Percentiles rank a stretch among this genome's conserved stretches.
Evolutionary conservation across 331 rosid species (phyloP).

Genomic region (Prunus yedoensis): DNA sequence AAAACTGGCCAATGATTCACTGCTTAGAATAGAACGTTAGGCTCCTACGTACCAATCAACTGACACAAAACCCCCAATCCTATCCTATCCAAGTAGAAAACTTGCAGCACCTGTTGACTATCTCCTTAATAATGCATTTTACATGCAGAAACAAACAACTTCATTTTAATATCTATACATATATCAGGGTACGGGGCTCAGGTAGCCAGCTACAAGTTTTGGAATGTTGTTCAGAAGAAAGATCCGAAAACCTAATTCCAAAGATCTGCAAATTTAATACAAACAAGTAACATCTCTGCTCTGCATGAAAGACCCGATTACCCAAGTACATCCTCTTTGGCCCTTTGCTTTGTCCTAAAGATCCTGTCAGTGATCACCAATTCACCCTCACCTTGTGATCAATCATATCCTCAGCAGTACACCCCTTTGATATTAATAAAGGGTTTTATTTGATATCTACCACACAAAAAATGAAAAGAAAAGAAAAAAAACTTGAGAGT

Average conservation of each 20-base stretch:
- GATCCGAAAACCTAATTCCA: slow-evolving; percentile 37
- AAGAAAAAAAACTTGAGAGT: no score
- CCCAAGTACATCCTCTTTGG: slow-evolving; percentile 23
- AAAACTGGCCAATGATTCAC: background rate
- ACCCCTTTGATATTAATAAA: no score
- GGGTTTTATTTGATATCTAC: no score
- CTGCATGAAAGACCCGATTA: slow-evolving; percentile 8
- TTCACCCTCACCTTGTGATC: background rate
- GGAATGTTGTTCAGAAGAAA: slow-evolving; percentile 50
- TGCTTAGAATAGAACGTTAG: background rate
- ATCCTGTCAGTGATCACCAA: slow-evolving; percentile 27
- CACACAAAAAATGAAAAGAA: fast-evolving
- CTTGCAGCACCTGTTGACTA: slow-evolving; percentile 11
- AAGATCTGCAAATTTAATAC: slow-evolving; percentile 23
- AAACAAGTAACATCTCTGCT: slow-evolving; percentile 8
- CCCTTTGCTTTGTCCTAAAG: slow-evolving; percentile 24
- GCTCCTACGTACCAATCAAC: background rate
- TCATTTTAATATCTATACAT: no score
- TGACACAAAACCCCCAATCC: background rate
- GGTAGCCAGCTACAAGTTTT: slow-evolving; percentile 49
- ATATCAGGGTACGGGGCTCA: background rate
- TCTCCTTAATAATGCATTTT: background rate
- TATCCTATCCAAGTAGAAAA: slow-evolving; percentile 1
- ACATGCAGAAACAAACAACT: slow-evolving; percentile 11
- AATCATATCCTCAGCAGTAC: background rate